Conservation (phyloP, 768 basidiomycete genomes). For the Chiua virens region DNA sequence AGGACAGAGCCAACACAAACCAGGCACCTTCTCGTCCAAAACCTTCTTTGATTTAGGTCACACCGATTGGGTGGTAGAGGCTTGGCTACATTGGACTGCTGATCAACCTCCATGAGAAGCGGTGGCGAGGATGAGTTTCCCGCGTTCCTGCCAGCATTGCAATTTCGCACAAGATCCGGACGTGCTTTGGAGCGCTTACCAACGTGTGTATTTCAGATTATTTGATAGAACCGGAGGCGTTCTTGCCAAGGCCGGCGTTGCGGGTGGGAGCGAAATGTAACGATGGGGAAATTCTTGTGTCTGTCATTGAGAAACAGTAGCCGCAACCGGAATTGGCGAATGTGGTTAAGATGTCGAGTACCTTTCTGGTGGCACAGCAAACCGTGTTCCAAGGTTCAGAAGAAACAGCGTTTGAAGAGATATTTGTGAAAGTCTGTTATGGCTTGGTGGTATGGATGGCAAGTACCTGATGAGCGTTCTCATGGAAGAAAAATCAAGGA, state of each 20-base stretch:
- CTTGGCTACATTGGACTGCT: background rate
- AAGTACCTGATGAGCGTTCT: background rate
- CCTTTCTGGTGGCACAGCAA: slow-evolving; percentile 10
- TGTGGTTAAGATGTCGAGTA: background rate
- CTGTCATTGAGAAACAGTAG: background rate
- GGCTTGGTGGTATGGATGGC: background rate
- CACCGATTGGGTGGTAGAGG: background rate
- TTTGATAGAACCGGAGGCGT: slow-evolving; percentile 16
- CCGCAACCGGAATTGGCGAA: background rate
- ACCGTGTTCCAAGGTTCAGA: slow-evolving; percentile 20
- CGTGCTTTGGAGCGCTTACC: slow-evolving; percentile 28
- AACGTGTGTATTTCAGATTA: slow-evolving; percentile 17
- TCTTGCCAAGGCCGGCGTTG: slow-evolving; percentile 17
- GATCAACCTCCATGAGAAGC: slow-evolving; percentile 22
- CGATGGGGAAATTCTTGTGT: slow-evolving; percentile 10
- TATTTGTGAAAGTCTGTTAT: slow-evolving; percentile 5
- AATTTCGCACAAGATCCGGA: slow-evolving; percentile 35
- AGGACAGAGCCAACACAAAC: slow-evolving; percentile 33
- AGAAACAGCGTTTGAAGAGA: background rate
- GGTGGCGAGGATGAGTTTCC: slow-evolving; percentile 19
- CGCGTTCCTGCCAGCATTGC: slow-evolving; percentile 9
- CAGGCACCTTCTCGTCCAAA: slow-evolving; percentile 21
- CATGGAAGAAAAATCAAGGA: no score
- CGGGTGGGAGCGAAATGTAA: slow-evolving; percentile 23
- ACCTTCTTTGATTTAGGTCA: slow-evolving; percentile 1